phyloP scores from a whole-genome alignment of 352 stramenopile genomes.

The Pythium oligandrum region DNA sequence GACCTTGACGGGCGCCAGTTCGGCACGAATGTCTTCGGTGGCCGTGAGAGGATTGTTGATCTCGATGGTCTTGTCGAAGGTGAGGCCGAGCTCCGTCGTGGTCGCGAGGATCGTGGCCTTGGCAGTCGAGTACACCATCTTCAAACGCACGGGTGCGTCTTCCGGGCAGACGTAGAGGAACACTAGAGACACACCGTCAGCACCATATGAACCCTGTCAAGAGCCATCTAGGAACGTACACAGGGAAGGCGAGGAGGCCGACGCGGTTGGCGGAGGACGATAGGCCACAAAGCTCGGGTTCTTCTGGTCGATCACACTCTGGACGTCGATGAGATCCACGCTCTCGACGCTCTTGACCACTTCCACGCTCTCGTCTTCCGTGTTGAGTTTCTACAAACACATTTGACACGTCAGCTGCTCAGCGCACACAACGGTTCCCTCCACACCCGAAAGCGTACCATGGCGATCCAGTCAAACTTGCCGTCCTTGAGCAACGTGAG shows the following conservation, averaged over 20 bases:
- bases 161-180: slow-evolving; percentile 91
- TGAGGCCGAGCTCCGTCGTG: slow-evolving; percentile 50
- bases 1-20: slow-evolving; percentile 41
- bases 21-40: slow-evolving; percentile 60
- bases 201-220: too few species aligned
- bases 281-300: slow-evolving; percentile 77
- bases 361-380: slow-evolving; percentile 71
- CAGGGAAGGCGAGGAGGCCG: slow-evolving; percentile 4
- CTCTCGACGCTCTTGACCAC: slow-evolving; percentile 75
- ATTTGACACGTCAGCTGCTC: too few species aligned
- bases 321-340: slow-evolving; percentile 64
- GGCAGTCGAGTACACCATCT: slow-evolving; percentile 90
- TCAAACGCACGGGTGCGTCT: slow-evolving; percentile 75
- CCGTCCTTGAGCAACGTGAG: slow-evolving; percentile 67
- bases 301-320: slow-evolving; percentile 51
- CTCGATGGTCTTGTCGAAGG: slow-evolving; percentile 78
- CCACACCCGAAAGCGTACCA: slow-evolving; percentile 30
- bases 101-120: slow-evolving; percentile 83
- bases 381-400: slow-evolving; percentile 58
- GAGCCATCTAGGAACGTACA: not conserved
- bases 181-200: slow-evolving; percentile 25
- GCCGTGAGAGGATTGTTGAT: slow-evolving; percentile 57
- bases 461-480: slow-evolving; percentile 87
- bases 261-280: slow-evolving; percentile 34
- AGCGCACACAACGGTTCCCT: too few species aligned